Base-by-base conservation (phyloP, 2,329 filamentous ascomycete species). In the Aureobasidium vineae region DNA sequence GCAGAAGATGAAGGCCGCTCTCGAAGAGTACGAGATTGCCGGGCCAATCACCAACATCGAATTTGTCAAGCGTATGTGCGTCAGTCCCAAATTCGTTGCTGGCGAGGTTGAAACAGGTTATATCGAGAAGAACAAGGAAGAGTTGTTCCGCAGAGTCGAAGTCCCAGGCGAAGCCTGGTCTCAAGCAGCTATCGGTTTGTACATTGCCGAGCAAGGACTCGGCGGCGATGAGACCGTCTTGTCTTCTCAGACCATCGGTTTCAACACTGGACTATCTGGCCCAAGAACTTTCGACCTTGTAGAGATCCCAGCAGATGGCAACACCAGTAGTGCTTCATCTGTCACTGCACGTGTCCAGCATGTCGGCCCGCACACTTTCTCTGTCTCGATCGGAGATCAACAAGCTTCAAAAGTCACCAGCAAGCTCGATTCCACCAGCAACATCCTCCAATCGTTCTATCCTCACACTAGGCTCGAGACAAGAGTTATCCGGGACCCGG, bases 21-120 rank as follows among this genome's bases (percentile, higher is more conserved):
- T 99, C 13, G 89, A 91, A 70, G 85, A 91, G 56, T 99, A 98
- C 75, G 92, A 99, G 78, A 88, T 99, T 13, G 95, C 94, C 2
- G 95, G 95, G 0, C 86, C 96, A 8, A 89, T 91, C 74, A 99
- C 95, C 7, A 99, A 99, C 75, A 93, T 99, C 69, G 95, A 98
- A 77, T 99, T 99, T 74, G 80, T 99, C 67, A 98, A 98, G 81
- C 85, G 88, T 10, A 84, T 97, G 66, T 97, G 92, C 76, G 85
- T 87, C 53, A 92, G 90, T 68, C 84, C 86, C 0, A 91, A 90
- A 59, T 99, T 99, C 74, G 85, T 96, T 66, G 85, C 85, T 13
- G 95, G 94, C 10, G 87, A 95, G 23, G 92, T 99, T 16, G 94
- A 99, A 78, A 99, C 95, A 0, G 94, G 94, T 0, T 99, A 97